These are phyloP conservation scores for Paracoccidioides lutzii DNA, from an alignment of 2,329 filamentous ascomycete genomes.

Conservation along the genomic window DNA sequence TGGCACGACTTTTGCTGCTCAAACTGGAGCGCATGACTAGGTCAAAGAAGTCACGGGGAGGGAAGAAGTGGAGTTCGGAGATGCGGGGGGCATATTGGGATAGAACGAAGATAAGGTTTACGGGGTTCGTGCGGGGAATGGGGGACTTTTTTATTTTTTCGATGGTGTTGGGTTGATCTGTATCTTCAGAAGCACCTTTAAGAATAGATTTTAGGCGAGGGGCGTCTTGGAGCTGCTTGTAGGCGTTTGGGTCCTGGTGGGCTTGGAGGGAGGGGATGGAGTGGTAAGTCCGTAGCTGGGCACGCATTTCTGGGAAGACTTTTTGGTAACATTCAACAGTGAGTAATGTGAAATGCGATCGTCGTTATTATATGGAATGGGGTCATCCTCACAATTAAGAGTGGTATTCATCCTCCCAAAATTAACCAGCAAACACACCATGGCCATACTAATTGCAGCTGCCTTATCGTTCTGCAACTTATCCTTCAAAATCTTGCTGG, in stretches of 20 bases:
- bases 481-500: constrained; percentile 94
- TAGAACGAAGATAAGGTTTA: constrained; percentile 93
- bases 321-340: constrained; percentile 3
- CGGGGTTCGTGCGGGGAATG: constrained; percentile 80
- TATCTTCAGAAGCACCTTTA: constrained; percentile 89
- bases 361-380: constrained; percentile 3
- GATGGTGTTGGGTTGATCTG: constrained; percentile 68
- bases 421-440: constrained; percentile 96
- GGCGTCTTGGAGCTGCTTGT: constrained; percentile 96
- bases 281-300: constrained; percentile 92
- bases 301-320: constrained; percentile 99
- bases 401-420: constrained; percentile 98
- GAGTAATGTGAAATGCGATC: not conserved
- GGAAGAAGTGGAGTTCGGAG: constrained; percentile 81
- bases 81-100: constrained; percentile 81
- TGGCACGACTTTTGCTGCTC: constrained; percentile 69
- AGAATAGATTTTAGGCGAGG: constrained; percentile 92
- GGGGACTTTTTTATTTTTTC: constrained; percentile 61
- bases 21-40: constrained; percentile 82
- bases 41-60: constrained; percentile 83
- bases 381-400: constrained; percentile 61
- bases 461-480: constrained; percentile 86
- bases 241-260: constrained; percentile 85
- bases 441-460: constrained; percentile 94
- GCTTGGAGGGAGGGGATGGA: constrained; percentile 94